Base-by-base conservation (phyloP, 129 eudicot species). In the Saussurea involucrata region DNA sequence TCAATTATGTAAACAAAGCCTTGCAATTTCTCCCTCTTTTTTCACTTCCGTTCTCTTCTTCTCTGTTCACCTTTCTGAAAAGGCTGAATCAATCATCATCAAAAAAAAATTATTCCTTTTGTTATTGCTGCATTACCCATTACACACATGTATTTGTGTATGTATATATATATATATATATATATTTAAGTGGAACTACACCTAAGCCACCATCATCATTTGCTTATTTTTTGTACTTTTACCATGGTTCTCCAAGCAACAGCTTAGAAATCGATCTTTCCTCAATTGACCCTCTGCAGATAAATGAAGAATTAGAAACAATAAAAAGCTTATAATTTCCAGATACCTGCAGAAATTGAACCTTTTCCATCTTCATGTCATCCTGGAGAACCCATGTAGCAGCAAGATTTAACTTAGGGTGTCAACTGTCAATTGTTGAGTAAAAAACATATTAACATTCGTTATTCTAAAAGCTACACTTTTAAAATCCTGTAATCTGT, bases 211-310 rank as follows among this genome's bases (percentile, higher is more conserved):
- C 60, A 4, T 49, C 7, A 49, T 49, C 60, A 49, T 17, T 49
- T 4, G 21, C 20, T 49, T 49, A 49, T n/a, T 49, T 40, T 10
- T 49, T 1, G n/a, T 49, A 46, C 58, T 46, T 46, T 46, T 46
- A 49, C n/a, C n/a, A n/a, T n/a, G n/a, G n/a, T 80, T 90, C 93
- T 63, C 97, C 97, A 20, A 92, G 93, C 44, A 92, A 79, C 76
- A 92, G 77, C 82, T 92, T 92, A 0, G 97, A 84, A 63, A 92
- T 7, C 92, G 70, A 73, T 87, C 86, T 76, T 92, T 92, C 90
- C 89, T 89, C 80, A 87, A 63, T 69, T 85, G 92, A 73, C 80
- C 70, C 73, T 87, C 95, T 87, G 85, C 80, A 74, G 20, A 67
- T 72, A 32, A 37, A 53, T 60, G 53, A 69, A 21, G 46, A 55